Evolutionary conservation across 2,329 filamentous ascomycete species (phyloP).

Genomic region (Botrytis deweyae): DNA sequence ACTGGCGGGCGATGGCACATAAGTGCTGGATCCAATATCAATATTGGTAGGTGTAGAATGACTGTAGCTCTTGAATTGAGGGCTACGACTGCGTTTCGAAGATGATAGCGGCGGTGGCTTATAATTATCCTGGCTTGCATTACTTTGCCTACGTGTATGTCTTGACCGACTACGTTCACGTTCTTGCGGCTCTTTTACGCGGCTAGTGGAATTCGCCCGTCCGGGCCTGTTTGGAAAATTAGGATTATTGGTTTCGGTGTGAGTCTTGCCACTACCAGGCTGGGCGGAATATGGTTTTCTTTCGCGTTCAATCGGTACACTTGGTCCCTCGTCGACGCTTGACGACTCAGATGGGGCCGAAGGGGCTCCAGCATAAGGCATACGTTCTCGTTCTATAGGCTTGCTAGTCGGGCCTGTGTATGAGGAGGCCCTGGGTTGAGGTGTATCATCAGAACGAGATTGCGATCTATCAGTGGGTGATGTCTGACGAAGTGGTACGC

Average conservation of each 20-base stretch:
- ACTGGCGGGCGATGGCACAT: slow-evolving; percentile 20
- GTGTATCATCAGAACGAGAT: slow-evolving; percentile 32
- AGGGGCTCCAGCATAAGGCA: slow-evolving; percentile 41
- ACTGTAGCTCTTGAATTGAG: slow-evolving; percentile 34
- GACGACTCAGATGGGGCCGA: slow-evolving; percentile 40
- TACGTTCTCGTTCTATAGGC: slow-evolving; percentile 42
- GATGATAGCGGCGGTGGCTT: slow-evolving; percentile 24
- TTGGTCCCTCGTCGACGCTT: slow-evolving; percentile 42
- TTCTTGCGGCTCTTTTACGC: slow-evolving; percentile 20
- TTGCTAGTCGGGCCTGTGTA: slow-evolving; percentile 29
- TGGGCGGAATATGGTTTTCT: slow-evolving; percentile 62
- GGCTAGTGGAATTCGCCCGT: slow-evolving; percentile 35
- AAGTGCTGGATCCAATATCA: slow-evolving; percentile 17
- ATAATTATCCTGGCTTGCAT: slow-evolving; percentile 27
- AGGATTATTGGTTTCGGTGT: slow-evolving; percentile 43
- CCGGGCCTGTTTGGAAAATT: slow-evolving; percentile 22
- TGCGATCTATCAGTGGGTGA: slow-evolving; percentile 31
- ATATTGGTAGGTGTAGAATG: slow-evolving; percentile 35
- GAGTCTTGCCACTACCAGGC: slow-evolving; percentile 58
- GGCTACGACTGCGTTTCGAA: slow-evolving; percentile 28
- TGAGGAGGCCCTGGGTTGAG: slow-evolving; percentile 28
- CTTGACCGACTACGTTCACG: slow-evolving; percentile 20
- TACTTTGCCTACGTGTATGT: slow-evolving; percentile 30
- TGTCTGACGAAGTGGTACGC: slow-evolving; percentile 31
- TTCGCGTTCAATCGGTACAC: slow-evolving; percentile 59